Evolutionary conservation across 1,284 basidiomycete genomes (phyloP), one percentile per base, ranked within the genome.

Genomic region (Tylopilus sp.): DNA sequence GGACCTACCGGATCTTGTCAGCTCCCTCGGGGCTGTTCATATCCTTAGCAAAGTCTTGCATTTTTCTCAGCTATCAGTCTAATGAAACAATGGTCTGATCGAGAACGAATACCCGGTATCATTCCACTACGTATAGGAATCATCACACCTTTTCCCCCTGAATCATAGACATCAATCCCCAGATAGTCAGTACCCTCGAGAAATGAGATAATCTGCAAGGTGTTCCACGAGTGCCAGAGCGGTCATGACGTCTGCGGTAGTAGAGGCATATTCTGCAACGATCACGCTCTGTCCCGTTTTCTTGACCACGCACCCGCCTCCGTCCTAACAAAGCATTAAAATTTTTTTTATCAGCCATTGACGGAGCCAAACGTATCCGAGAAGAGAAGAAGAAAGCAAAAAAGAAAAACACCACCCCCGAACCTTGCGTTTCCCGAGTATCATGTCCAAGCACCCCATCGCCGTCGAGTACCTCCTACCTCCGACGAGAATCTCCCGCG

Each of bases 201-300:
- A 65, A 63, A 88, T 87, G 63, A 96, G 76, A 71, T 93, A 93
- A 66, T 92, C 89, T 23, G 84, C 92, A 21, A 95, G 76, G 30
- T 67, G 71, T 71, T 92, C 85, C 26, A 90, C 90, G 39, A 91
- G 70, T 29, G 79, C 72, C 47, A 85, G 86, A 21, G 83, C 78
- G 8, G 84, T 82, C 37, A 75, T 65, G 1, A 88, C 86, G n/a
- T 60, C 50, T 0, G 37, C 33, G 2, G n/a, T n/a, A n/a, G 46
- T 43, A 16, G 50, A 43, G 21, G 19, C 16, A 72, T 97, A 97
- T 63, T 86, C 83, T 21, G 84, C 84, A 16, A 97, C 79, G 50
- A 98, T 78, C 53, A 97, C 78, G 3, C 92, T 92, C 67, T 92
- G 90, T 58, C 77, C 88, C 11, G 93, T 97, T 74, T 92, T 92